Percentiles rank a stretch among this genome's conserved stretches.
Evolutionary conservation across 371 early-diverging fungal genomes (phyloP).

Genomic region (Entomophthora muscae): DNA sequence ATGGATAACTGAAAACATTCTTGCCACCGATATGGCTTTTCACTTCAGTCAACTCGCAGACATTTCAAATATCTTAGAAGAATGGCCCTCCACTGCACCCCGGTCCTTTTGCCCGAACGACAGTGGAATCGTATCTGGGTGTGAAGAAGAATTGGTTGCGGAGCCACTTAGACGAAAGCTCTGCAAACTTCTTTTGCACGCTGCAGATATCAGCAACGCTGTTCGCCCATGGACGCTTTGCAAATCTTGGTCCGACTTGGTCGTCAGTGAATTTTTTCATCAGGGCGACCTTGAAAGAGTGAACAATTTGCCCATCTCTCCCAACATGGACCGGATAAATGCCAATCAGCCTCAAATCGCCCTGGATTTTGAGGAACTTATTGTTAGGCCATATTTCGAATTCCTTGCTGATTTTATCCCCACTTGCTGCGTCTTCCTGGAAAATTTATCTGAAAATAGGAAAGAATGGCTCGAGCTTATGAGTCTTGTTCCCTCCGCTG

Average conservation of each 20-base stretch:
- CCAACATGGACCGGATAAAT: slow-evolving; percentile 66
- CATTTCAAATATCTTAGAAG: slow-evolving; percentile 22
- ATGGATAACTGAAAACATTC: slow-evolving; percentile 32
- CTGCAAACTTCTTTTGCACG: slow-evolving; percentile 36
- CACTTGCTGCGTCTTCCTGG: not conserved
- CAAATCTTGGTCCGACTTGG: slow-evolving; percentile 67
- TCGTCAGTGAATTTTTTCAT: slow-evolving; percentile 64
- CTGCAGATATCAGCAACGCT: slow-evolving; percentile 77
- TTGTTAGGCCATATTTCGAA: slow-evolving; percentile 71
- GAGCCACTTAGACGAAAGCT: slow-evolving; percentile 3
- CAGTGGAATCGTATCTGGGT: slow-evolving; percentile 9
- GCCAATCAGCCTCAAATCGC: slow-evolving; percentile 56
- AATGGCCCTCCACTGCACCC: slow-evolving; percentile 11
- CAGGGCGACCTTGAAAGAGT: slow-evolving; percentile 70
- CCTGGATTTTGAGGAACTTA: slow-evolving; percentile 65
- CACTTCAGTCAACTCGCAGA: slow-evolving; percentile 65
- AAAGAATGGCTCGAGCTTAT: not conserved
- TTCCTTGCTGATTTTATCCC: slow-evolving; percentile 56
- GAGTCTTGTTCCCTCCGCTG: not conserved
- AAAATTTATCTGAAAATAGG: not conserved
- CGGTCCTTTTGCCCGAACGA: not conserved
- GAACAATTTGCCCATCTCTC: slow-evolving; percentile 53
- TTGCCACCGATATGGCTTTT: slow-evolving; percentile 78
- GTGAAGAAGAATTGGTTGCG: slow-evolving; percentile 11
- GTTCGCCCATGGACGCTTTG: slow-evolving; percentile 69